phyloP scores from a whole-genome alignment of 345 rosid species.

The Acer negundo region DNA sequence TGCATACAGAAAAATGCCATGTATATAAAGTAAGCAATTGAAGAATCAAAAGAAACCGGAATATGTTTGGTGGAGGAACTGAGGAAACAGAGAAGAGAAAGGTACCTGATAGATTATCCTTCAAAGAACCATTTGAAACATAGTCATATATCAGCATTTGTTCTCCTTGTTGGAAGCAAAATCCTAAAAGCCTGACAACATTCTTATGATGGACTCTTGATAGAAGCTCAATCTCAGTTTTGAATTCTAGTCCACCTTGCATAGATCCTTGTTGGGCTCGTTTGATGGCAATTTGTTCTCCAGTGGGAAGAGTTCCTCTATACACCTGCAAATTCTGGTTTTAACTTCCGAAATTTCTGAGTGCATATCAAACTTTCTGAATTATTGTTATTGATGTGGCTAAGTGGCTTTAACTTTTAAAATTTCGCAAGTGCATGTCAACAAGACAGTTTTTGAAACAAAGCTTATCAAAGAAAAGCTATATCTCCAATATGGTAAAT shows the following conservation, averaged over 20 bases:
- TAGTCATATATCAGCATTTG: conserved; percentile 74
- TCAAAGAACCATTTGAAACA: conserved; percentile 62
- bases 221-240: conserved; percentile 77
- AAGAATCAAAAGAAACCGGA: not conserved
- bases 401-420: not conserved
- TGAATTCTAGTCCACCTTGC: conserved; percentile 75
- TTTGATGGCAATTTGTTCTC: conserved; percentile 66
- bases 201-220: conserved; percentile 80
- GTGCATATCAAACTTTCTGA: not conserved
- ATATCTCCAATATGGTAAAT: not conserved
- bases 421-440: not conserved
- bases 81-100: not conserved
- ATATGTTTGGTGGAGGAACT: not conserved
- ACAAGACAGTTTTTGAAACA: not conserved
- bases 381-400: not conserved
- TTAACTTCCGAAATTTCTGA: not conserved
- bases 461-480: not conserved
- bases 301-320: conserved; percentile 57
- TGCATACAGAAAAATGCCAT: not conserved
- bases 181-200: conserved; percentile 66
- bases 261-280: conserved; percentile 75
- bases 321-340: conserved; percentile 54
- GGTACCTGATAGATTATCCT: conserved; percentile 65
- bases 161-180: conserved; percentile 65
- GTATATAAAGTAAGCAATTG: not conserved